A percentile compares a stretch with the other conserved stretches of the same genome.
Conservation (phyloP, 208 protist genomes). For the Trypanosomatidae sp. region DNA sequence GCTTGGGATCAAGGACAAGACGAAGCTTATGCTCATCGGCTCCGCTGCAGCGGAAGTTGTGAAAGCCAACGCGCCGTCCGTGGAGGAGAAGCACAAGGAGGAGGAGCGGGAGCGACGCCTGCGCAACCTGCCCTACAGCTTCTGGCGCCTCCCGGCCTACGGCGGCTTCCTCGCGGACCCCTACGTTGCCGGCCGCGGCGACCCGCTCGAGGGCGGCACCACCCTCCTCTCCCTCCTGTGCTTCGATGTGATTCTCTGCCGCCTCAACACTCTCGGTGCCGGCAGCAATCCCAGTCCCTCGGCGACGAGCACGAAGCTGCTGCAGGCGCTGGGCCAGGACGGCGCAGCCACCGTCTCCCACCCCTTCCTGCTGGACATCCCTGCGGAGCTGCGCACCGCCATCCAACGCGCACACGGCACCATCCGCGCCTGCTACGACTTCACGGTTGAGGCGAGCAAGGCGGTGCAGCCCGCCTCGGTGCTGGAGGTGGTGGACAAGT, state of each 20-base stretch:
- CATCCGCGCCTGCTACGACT: conserved; percentile 41
- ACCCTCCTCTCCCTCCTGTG: conserved; percentile 33
- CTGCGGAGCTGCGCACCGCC: conserved; percentile 26
- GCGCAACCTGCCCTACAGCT: conserved; percentile 32
- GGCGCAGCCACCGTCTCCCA: conserved; percentile 29
- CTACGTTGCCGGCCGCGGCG: conserved; percentile 47
- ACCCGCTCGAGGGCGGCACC: conserved; percentile 43
- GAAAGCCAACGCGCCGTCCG: conserved; percentile 29
- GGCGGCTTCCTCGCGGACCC: conserved; percentile 62
- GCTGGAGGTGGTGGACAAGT: conserved; percentile 27
- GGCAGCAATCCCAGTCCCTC: conserved; percentile 5
- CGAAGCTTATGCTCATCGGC: conserved; percentile 68
- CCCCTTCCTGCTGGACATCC: conserved; percentile 32
- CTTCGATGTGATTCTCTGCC: conserved; percentile 45
- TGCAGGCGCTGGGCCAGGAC: conserved; percentile 26
- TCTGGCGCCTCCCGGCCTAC: conserved; percentile 60
- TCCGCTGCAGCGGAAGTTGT: conserved; percentile 40
- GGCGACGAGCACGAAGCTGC: conserved; percentile 20
- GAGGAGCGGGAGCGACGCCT: conserved; percentile 32
- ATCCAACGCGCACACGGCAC: conserved; percentile 42
- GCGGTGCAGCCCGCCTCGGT: conserved; percentile 35
- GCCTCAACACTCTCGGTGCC: conserved; percentile 47
- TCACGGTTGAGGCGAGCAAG: conserved; percentile 25
- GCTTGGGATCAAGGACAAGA: conserved; percentile 42
- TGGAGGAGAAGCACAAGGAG: conserved; percentile 31